A percentile compares a stretch with the other conserved stretches of the same genome.
Evolutionary conservation across 768 basidiomycete species (phyloP).

Genomic region (Leccinellum luteum): DNA sequence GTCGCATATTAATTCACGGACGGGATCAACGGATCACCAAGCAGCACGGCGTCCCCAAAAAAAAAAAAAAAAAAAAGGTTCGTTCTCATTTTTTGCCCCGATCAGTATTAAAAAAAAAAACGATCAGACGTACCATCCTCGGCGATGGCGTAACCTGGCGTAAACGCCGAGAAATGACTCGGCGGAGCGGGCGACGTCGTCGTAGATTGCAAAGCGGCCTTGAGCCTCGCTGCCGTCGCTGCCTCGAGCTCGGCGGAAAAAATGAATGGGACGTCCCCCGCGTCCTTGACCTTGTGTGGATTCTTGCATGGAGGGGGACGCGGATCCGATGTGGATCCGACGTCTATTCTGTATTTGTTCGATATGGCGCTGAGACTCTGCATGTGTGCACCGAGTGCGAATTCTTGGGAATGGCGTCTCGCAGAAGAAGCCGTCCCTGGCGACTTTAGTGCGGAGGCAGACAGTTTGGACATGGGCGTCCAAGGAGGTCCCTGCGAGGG

Average conservation of each 20-base stretch:
- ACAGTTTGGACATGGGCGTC: conserved; percentile 7
- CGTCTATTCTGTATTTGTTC: conserved; percentile 20
- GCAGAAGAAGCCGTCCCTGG: neutral
- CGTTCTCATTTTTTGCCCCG: neutral
- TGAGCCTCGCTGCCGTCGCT: conserved; percentile 27
- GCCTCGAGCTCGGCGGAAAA: conserved; percentile 32
- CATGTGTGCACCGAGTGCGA: conserved; percentile 16
- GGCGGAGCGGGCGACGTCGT: conserved; percentile 9
- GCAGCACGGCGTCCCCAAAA: neutral
- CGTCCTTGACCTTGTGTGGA: conserved; percentile 25
- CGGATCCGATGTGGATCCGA: conserved; percentile 4
- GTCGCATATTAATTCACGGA: neutral
- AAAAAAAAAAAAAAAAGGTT: neutral
- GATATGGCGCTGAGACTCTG: conserved; percentile 27
- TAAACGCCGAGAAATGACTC: conserved; percentile 17
- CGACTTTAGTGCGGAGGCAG: conserved; percentile 4
- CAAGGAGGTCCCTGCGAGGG: conserved; percentile 19
- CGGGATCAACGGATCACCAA: neutral
- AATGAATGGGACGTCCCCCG: conserved; percentile 31
- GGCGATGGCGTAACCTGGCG: conserved; percentile 21
- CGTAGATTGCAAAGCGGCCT: conserved; percentile 23
- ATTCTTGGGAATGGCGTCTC: conserved; percentile 23
- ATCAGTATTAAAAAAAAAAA: neutral
- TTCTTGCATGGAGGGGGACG: conserved; percentile 11
- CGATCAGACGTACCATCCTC: conserved; percentile 28